These are phyloP conservation scores for Gynandropsis gynandra DNA, from an alignment of 345 rosid genomes.

Conservation along the genomic window DNA sequence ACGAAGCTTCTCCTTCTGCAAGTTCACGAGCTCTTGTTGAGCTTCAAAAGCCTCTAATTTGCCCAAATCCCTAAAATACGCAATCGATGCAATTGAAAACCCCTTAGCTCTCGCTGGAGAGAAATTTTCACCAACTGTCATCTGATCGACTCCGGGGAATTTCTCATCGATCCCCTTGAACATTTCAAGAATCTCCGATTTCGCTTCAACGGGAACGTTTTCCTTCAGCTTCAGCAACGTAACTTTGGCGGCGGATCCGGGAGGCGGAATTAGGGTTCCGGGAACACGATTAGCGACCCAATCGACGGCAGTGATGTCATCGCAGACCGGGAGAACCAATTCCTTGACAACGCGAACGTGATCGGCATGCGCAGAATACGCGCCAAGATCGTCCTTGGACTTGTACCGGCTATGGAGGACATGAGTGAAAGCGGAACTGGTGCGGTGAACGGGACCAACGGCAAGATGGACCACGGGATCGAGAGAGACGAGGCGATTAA, in stretches of 20 bases:
- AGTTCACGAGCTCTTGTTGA: constrained; percentile 29
- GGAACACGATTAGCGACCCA: constrained; percentile 45
- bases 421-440: constrained; percentile 52
- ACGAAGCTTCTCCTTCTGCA: constrained; percentile 41
- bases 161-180: constrained; percentile 37
- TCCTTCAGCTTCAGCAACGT: constrained; percentile 51
- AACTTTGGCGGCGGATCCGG: constrained; percentile 39
- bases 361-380: constrained; percentile 49
- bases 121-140: constrained; percentile 56
- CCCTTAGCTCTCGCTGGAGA: constrained; percentile 65
- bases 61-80: constrained; percentile 34
- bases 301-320: constrained; percentile 70
- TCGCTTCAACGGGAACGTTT: constrained; percentile 29
- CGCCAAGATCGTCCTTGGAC: constrained; percentile 36
- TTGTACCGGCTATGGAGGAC: constrained; percentile 78
- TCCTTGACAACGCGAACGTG: constrained; percentile 49
- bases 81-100: constrained; percentile 48
- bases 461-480: constrained; percentile 50
- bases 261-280: constrained; percentile 20
- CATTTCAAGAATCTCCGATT: constrained; percentile 37
- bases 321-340: constrained; percentile 49
- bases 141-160: constrained; percentile 30
- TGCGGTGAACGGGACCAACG: constrained; percentile 44
- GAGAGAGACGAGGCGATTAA: constrained; percentile 44
- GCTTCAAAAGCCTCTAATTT: constrained; percentile 42